phyloP scores from a whole-genome alignment of 2,329 filamentous ascomycete species.

The Phyllosticta citriasiana region DNA sequence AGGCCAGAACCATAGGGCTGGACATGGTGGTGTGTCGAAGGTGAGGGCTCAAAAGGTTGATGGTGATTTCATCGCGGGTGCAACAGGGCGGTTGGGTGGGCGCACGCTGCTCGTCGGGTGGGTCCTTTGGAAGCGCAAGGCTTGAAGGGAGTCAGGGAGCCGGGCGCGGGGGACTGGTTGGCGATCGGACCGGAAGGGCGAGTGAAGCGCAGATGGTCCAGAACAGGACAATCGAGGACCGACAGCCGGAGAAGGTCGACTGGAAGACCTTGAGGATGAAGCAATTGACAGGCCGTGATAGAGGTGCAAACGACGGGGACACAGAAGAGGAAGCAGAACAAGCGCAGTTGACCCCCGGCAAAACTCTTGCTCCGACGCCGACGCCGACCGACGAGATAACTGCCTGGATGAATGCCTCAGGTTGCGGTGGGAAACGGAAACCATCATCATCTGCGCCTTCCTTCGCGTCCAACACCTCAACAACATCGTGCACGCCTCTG shows the following conservation, averaged over 20 bases:
- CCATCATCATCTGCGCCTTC: background rate
- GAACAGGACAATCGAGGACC: background rate
- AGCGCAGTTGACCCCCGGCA: no score
- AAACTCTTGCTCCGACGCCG: no score
- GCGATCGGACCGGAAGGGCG: background rate
- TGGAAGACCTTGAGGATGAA: background rate
- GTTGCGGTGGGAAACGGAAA: background rate
- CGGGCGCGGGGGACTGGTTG: constrained; percentile 5
- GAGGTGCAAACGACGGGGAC: background rate
- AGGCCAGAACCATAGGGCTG: constrained; percentile 35
- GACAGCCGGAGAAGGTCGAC: background rate
- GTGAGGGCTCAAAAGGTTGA: constrained; percentile 16
- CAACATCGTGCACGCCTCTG: background rate
- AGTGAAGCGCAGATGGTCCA: background rate
- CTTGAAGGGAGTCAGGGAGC: constrained; percentile 11
- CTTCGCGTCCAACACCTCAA: background rate
- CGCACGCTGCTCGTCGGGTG: constrained; percentile 15
- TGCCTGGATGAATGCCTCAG: background rate
- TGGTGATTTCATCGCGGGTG: constrained; percentile 9
- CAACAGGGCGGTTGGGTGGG: constrained; percentile 9
- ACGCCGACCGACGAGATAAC: no score
- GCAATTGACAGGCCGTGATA: background rate
- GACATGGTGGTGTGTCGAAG: constrained; percentile 42
- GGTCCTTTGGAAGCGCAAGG: constrained; percentile 10
- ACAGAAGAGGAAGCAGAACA: no score